phyloP scores from a whole-genome alignment of 768 basidiomycete genomes.

The Hericium erinaceus region DNA sequence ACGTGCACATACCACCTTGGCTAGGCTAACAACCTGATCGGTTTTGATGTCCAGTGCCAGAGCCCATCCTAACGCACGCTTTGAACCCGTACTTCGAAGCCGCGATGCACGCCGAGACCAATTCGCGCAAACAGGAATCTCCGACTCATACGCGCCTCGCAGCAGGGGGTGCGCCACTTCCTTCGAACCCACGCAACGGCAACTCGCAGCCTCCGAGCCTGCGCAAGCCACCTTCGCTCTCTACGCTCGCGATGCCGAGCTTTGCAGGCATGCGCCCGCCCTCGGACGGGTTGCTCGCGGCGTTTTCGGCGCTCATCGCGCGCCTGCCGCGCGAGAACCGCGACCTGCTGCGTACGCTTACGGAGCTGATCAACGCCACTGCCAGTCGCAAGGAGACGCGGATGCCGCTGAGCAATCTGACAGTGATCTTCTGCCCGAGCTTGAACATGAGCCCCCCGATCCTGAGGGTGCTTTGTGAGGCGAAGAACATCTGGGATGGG shows the following conservation, averaged over 20 bases:
- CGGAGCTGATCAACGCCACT: constrained; percentile 71
- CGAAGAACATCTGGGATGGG: constrained; percentile 54
- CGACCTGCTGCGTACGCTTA: constrained; percentile 76
- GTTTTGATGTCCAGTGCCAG: constrained; percentile 54
- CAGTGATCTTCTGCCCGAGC: constrained; percentile 84
- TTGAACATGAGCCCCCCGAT: constrained; percentile 70
- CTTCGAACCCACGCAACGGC: constrained; percentile 17
- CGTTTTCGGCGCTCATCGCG: constrained; percentile 53
- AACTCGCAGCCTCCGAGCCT: constrained; percentile 23
- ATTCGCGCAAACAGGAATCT: constrained; percentile 19
- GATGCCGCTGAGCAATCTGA: constrained; percentile 87
- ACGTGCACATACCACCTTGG: not conserved
- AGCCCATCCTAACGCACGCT: constrained; percentile 68
- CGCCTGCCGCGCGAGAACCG: constrained; percentile 73
- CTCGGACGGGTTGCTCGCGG: constrained; percentile 46
- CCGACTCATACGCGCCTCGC: constrained; percentile 6
- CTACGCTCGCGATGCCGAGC: constrained; percentile 67
- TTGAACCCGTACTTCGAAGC: constrained; percentile 73
- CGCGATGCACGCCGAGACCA: constrained; percentile 52
- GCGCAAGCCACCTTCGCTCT: constrained; percentile 72
- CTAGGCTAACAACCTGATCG: not conserved
- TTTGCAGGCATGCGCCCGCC: constrained; percentile 53
- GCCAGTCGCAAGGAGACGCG: constrained; percentile 67
- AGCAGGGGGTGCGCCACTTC: constrained; percentile 5
- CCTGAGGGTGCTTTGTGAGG: constrained; percentile 65